Conservation (phyloP, 2,329 filamentous ascomycete species). For the Clonostachys rhizophaga region DNA sequence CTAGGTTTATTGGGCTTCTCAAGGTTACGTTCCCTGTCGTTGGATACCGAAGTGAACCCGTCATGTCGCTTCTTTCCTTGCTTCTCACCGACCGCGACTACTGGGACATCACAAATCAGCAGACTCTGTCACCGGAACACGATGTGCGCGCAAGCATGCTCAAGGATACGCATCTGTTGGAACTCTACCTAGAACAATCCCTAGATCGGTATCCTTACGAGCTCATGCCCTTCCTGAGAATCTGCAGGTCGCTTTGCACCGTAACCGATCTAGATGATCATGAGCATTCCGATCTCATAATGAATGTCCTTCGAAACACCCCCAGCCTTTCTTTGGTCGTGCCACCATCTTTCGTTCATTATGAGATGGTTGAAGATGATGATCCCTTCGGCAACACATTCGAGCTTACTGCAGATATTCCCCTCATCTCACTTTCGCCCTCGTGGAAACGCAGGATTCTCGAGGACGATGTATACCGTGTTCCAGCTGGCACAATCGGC, state of each 20-base stretch:
- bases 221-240: constrained; percentile 68
- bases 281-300: constrained; percentile 43
- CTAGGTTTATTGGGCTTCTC: constrained; percentile 65
- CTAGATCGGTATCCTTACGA: constrained; percentile 82
- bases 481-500: constrained; percentile 63
- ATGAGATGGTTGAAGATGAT: constrained; percentile 77
- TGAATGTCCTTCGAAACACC: constrained; percentile 63
- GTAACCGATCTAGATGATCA: constrained; percentile 20
- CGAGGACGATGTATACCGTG: constrained; percentile 50
- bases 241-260: constrained; percentile 60
- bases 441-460: constrained; percentile 36
- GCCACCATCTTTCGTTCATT: constrained; percentile 67
- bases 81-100: constrained; percentile 50
- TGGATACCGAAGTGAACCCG: constrained; percentile 68
- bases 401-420: constrained; percentile 57
- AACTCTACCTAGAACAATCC: constrained; percentile 60
- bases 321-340: constrained; percentile 73
- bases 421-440: constrained; percentile 52
- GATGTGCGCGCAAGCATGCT: constrained; percentile 26
- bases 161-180: constrained; percentile 41
- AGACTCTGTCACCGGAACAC: constrained; percentile 21
- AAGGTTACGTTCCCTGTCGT: constrained; percentile 62
- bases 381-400: constrained; percentile 62
- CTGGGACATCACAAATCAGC: constrained; percentile 41
- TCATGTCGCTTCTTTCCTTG: constrained; percentile 61